Evolutionary conservation across 1,284 basidiomycete genomes (phyloP), one percentile per base, ranked within the genome.

Genomic region (Grifola frondosa): DNA sequence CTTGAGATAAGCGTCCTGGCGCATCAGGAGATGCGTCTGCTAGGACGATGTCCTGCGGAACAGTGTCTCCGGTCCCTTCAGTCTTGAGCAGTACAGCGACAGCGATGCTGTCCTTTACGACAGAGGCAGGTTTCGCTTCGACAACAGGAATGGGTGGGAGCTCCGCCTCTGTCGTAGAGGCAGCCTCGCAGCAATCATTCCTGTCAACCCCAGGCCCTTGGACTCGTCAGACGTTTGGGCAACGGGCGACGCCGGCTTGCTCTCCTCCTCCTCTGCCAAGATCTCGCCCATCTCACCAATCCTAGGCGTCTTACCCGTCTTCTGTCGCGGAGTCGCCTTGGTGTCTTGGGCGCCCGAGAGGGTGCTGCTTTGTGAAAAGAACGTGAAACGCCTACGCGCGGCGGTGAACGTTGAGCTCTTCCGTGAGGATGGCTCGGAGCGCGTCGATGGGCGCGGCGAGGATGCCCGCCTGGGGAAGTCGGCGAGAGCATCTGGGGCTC

Each of bases 201-300:
- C 30, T 23, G 24, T 19, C 44, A 33, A 37, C 37, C 42, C 53
- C 26, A 34, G 35, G 23, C 48, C 51, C 38, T 48, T 53, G 11
- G 37, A 26, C 24, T 30, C 32, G 10, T 50, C 42, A 24, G 35
- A 23, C 10, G 25, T 25, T 6, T 40, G 15, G 9, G 35, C 30
- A 4, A 22, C 29, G 7, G 34, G 21, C 6, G 16, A 19, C 6
- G 54, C 54, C 35, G 58, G 63, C 45, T 52, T 30, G 30, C 42
- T 49, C 46, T 68, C 62, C 35, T 69, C 72, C 52, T 78, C 81
- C 50, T 83, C 79, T 19, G 62, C 50, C 25, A 84, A 55, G 17
- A 78, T 67, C 57, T 86, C 81, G 35, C 83, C 84, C 72, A 84
- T 69, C 65, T 88, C 84, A 15, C 81, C 80, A 19, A 81, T 62